Conservation (phyloP, 2,329 filamentous ascomycete species). For the Fusarium proliferatum region DNA sequence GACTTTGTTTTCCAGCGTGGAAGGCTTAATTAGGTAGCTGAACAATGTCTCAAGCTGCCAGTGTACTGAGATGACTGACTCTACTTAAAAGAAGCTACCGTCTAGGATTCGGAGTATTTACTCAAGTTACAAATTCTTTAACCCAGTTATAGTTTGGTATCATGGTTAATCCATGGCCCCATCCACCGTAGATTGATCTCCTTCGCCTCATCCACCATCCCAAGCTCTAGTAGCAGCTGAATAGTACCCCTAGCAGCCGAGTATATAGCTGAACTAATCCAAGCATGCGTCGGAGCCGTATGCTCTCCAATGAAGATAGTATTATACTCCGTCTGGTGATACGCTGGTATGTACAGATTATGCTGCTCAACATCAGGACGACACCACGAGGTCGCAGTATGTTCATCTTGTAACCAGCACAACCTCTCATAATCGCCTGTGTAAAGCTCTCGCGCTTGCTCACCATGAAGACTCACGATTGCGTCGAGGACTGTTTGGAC, state of each 20-base stretch:
- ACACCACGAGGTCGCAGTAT: constrained; percentile 62
- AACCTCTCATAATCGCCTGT: constrained; percentile 16
- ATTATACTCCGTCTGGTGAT: constrained; percentile 74
- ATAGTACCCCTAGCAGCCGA: constrained; percentile 73
- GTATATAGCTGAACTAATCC: constrained; percentile 75
- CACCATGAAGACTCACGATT: constrained; percentile 14
- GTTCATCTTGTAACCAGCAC: constrained; percentile 20
- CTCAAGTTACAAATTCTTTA: not conserved
- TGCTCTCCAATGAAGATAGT: constrained; percentile 78
- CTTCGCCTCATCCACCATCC: constrained; percentile 38
- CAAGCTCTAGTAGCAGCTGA: constrained; percentile 49
- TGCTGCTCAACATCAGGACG: constrained; percentile 72
- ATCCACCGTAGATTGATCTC: constrained; percentile 11
- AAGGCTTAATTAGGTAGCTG: too few relatives aligned
- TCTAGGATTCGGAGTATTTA: accelerated
- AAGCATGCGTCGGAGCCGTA: constrained; percentile 77
- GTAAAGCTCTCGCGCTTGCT: not conserved
- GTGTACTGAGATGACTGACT: too few relatives aligned
- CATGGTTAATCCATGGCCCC: constrained; percentile 1
- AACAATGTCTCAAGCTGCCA: not conserved
- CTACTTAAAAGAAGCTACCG: too few relatives aligned
- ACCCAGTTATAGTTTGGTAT: not conserved
- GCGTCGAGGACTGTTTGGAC: constrained; percentile 8
- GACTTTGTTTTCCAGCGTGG: not conserved
- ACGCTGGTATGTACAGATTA: constrained; percentile 76